Conservation (phyloP, 345 rosid species). For the Eucalyptus curtisii region DNA sequence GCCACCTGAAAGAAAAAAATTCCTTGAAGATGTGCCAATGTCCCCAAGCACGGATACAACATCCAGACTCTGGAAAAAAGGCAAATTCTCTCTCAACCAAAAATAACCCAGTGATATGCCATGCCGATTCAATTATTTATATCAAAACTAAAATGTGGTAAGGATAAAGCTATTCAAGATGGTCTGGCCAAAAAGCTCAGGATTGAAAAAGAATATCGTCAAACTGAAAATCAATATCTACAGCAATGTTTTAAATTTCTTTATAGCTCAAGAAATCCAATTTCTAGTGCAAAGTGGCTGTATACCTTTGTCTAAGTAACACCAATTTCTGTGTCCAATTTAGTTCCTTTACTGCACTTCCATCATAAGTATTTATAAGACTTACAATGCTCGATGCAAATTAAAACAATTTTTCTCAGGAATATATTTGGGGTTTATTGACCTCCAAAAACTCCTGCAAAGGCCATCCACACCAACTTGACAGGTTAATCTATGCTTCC, state of each 20-base stretch:
- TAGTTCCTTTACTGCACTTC: neutral
- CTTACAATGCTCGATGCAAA: neutral
- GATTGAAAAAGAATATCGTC: neutral
- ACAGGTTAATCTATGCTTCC: neutral
- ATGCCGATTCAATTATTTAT: neutral
- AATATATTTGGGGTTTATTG: neutral
- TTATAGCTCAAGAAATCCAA: neutral
- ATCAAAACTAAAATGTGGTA: neutral
- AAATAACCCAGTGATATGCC: neutral
- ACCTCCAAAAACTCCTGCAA: neutral
- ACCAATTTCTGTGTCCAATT: neutral
- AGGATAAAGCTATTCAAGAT: neutral
- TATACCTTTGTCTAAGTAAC: neutral
- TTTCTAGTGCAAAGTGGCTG: neutral
- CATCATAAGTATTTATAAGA: neutral
- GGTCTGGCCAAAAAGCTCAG: neutral
- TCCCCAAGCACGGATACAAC: neutral
- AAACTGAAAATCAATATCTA: neutral
- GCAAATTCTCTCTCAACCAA: neutral
- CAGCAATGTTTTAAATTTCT: neutral
- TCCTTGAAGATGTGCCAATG: neutral
- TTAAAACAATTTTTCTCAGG: neutral
- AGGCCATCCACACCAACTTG: neutral
- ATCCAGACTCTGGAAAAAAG: neutral
- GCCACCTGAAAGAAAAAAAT: conserved; percentile 41